Conservation (phyloP, 2,329 filamentous ascomycete genomes). For the Coleophoma eucalyptorum region DNA sequence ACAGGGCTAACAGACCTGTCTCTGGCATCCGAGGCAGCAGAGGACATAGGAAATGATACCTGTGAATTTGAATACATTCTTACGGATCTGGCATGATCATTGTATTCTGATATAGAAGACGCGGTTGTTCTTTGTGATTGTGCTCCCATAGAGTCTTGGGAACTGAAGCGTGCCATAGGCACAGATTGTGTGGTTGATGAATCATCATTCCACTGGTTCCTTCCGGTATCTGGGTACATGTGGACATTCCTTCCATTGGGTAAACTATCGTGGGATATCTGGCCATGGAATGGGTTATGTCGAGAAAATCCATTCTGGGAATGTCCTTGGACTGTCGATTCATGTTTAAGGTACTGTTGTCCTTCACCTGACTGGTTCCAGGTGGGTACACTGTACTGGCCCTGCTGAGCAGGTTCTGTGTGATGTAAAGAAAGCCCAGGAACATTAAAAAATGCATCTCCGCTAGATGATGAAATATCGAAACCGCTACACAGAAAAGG, state of each 20-base stretch:
- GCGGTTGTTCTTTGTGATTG: conserved; percentile 21
- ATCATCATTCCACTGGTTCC: conserved; percentile 20
- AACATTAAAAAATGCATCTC: conserved; percentile 13
- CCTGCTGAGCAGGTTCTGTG: conserved; percentile 26
- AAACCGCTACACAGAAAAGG: conserved; percentile 24
- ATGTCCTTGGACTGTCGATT: conserved; percentile 18
- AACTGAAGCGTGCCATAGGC: conserved; percentile 23
- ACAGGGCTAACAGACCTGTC: conserved; percentile 26
- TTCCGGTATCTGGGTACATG: conserved; percentile 10
- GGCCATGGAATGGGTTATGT: conserved; percentile 13
- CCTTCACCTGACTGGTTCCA: conserved; percentile 25
- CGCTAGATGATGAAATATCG: conserved; percentile 12
- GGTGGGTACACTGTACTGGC: conserved; percentile 24
- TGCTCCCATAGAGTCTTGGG: conserved; percentile 23
- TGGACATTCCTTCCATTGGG: conserved; percentile 6
- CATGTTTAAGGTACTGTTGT: conserved; percentile 28
- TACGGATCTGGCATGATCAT: conserved; percentile 23
- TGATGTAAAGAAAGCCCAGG: conserved; percentile 26
- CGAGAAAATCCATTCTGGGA: conserved; percentile 24
- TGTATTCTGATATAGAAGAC: conserved; percentile 16
- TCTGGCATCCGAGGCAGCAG: conserved; percentile 25
- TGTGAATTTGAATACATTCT: conserved; percentile 23
- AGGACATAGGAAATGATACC: conserved; percentile 25
- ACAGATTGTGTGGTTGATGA: conserved; percentile 17
- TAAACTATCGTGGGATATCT: conserved; percentile 16